Evolutionary conservation across 495 filamentous ascomycete genomes (phyloP).

Genomic region (Aspergillus olivimuriae): DNA sequence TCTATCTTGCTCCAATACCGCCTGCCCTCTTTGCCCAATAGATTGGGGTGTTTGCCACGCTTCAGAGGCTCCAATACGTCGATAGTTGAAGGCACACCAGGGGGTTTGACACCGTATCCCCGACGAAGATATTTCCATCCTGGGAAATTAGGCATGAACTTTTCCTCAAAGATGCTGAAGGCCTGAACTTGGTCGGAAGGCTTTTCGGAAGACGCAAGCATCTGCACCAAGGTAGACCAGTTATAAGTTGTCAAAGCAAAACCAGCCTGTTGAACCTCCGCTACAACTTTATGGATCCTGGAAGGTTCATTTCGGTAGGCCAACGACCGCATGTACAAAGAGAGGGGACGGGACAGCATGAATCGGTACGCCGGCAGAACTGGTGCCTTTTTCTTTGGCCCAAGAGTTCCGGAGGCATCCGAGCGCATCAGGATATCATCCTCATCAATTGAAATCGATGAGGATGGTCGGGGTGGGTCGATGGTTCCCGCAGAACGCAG

Average conservation of each 20-base stretch:
- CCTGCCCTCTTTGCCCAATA: constrained; percentile 24
- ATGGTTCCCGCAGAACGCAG: not conserved
- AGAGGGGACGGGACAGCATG: constrained; percentile 49
- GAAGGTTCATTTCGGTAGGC: constrained; percentile 35
- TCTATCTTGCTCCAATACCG: constrained; percentile 31
- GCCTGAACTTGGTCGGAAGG: constrained; percentile 39
- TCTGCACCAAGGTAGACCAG: constrained; percentile 45
- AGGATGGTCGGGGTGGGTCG: constrained; percentile 8
- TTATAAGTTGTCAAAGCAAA: constrained; percentile 57
- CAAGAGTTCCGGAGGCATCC: not conserved
- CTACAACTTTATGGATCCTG: constrained; percentile 44
- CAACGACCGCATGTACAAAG: constrained; percentile 55
- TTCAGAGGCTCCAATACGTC: constrained; percentile 16
- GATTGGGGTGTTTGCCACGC: constrained; percentile 12
- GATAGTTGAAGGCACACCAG: constrained; percentile 21
- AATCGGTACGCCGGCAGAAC: constrained; percentile 52
- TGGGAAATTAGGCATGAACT: constrained; percentile 67
- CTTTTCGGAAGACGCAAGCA: constrained; percentile 38
- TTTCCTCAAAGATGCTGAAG: constrained; percentile 61
- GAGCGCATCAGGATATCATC: not conserved
- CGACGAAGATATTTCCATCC: constrained; percentile 54
- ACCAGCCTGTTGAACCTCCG: constrained; percentile 48
- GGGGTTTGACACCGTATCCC: constrained; percentile 25
- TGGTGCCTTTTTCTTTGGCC: constrained; percentile 3
- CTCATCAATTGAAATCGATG: not conserved